Evolutionary conservation across 1,284 basidiomycete species (phyloP), one percentile per base, ranked within the genome.

Genomic region (Ganoderma meredithae): DNA sequence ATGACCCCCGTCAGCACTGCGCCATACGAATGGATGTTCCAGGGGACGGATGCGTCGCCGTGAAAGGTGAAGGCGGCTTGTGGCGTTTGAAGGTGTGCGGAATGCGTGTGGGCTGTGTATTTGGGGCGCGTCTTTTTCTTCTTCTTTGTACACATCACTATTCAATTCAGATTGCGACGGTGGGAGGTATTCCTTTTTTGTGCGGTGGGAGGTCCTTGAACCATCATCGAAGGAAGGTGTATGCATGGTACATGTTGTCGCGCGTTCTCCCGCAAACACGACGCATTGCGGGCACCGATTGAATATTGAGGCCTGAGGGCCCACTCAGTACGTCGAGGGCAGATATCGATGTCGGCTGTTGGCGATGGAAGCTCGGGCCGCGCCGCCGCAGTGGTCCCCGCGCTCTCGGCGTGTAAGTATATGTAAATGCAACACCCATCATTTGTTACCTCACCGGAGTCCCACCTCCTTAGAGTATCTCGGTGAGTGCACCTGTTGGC

Each of bases 21-120:
- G 62, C 83, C 81, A 1, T 84, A 84, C 70, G 76, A 78, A 72
- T 84, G 81, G 82, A 79, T 77, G 77, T 84, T 84, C 76, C 78
- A 70, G 70, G 63, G 73, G 69, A 62, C 58, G 40, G 43, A 17
- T 10, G n/a, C 58, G 10, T 25, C 58, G 15, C 19, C 33, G 36
- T 60, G 39, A 60, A 43, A 9, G 36, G 56, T 15, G 33, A 19
- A 3, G 56, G 39, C 39, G 9, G 31, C 33, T 59, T 22, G 31
- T 6, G 36, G 56, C 5, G n/a, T 59, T 59, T 59, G 6, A 5
- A 3, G 15, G 53, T 3, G 13, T 55, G 53, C 9, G 44, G 19
- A 36, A 53, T 53, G 52, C 52, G 25, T 22, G 52, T 15, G 22
- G 25, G 22, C 27, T 13, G 33, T 10, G 33, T 33, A 58, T 58